phyloP scores from a whole-genome alignment of 495 filamentous ascomycete genomes.

The Penicillium cosmopolitanum region DNA sequence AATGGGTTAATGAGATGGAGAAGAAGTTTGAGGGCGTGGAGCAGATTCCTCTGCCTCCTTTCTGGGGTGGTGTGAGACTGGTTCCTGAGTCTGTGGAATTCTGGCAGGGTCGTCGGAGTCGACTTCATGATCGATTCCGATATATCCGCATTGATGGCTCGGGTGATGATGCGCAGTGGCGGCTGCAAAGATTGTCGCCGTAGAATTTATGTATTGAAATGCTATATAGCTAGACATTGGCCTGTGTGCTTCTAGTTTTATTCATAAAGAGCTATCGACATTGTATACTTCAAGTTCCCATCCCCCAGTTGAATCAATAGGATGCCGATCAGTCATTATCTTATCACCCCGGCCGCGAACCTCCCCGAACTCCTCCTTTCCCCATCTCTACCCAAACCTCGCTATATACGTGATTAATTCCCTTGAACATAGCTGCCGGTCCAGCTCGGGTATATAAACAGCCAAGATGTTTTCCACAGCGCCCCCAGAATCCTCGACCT shows the following conservation, averaged over 20 bases:
- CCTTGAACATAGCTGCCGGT: neutral
- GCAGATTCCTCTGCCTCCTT: constrained; percentile 84
- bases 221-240: neutral
- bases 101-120: constrained; percentile 88
- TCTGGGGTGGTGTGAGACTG: constrained; percentile 92
- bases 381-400: neutral
- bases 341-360: constrained; percentile 12
- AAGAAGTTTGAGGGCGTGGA: constrained; percentile 71
- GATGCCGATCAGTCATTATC: constrained; percentile 8
- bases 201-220: constrained; percentile 17
- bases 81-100: constrained; percentile 88
- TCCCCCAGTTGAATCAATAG: too few species aligned
- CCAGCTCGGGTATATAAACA: neutral
- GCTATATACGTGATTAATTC: neutral
- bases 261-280: too few species aligned
- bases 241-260: too few species aligned
- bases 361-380: constrained; percentile 2
- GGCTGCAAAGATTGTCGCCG: constrained; percentile 46
- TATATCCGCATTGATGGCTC: constrained; percentile 65
- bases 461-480: constrained; percentile 20
- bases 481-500: constrained; percentile 13
- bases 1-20: constrained; percentile 72
- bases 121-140: constrained; percentile 90
- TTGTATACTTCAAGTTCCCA: too few species aligned
- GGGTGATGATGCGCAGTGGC: constrained; percentile 59